Base-by-base conservation (phyloP, 2,329 filamentous ascomycete genomes). In the Trichoderma cornu-damae region DNA sequence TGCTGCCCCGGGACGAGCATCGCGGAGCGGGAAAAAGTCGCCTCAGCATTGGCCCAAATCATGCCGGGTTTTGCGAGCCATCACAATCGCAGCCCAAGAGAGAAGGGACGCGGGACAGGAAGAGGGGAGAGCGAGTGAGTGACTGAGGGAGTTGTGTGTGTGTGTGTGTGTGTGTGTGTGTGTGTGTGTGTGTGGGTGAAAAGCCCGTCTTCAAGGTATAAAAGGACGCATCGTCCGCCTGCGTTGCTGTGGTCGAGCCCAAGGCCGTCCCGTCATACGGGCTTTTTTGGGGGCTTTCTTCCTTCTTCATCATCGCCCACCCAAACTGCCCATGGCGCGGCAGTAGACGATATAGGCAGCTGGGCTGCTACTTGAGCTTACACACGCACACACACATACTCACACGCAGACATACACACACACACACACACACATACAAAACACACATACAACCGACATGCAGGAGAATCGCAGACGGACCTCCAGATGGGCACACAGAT, bases 221-320 rank as follows among this genome's bases (percentile, higher is more conserved):
- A 56, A 56, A 56, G 43, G 42, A 38, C 52, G 52, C 52, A 56
- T 42, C 46, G 28, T 44, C 51, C 40, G 40, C 47, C 47, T 35
- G 20, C 2, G n/a, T 37, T n/a, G 24, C 22, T 34, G n/a, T n/a
- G n/a, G n/a, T n/a, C n/a, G 40, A 26, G 14, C 30, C 22, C 30
- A 37, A 32, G 40, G 18, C 26, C 12, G 24, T 22, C 26, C 26
- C 12, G 24, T 22, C 34, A 20, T 20, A 47, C 44, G 28, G 30
- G 18, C 30, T 24, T n/a, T 49, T n/a, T 6, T 24, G 18, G 14
- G 7, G 28, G 42, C 14, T 6, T 11, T 22, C 8, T 16, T 18
- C n/a, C 24, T 16, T 24, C 4, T 14, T 24, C 12, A 12, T 14
- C 28, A 18, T n/a, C 14, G 28, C 6, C 9, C 37, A 20, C 37